phyloP scores from a whole-genome alignment of 2,329 filamentous ascomycete genomes.

The Colletotrichum tamarilloi region DNA sequence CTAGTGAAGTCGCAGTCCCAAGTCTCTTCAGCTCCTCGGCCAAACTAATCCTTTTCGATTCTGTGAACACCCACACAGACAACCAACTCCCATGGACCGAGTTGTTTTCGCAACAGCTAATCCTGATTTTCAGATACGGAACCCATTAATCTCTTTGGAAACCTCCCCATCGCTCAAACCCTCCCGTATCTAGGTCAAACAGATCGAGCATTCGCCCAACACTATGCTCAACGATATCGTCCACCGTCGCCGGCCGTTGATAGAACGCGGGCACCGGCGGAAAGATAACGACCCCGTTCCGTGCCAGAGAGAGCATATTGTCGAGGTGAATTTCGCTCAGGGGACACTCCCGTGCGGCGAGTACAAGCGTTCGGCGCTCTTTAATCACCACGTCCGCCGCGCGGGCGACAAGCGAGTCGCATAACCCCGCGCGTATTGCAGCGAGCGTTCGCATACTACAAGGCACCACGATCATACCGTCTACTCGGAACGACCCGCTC shows the following conservation, averaged over 20 bases:
- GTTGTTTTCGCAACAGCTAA: no score
- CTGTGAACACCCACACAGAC: no score
- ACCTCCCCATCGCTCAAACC: constrained; percentile 52
- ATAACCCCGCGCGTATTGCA: constrained; percentile 51
- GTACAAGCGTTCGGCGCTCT: constrained; percentile 51
- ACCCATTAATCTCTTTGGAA: no score
- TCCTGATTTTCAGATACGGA: no score
- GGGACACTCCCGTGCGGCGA: constrained; percentile 56
- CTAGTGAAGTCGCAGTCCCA: no score
- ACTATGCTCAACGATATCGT: constrained; percentile 56
- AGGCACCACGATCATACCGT: constrained; percentile 60
- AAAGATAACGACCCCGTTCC: constrained; percentile 54
- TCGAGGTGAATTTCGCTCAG: constrained; percentile 58
- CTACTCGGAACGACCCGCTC: constrained; percentile 54
- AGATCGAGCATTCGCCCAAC: constrained; percentile 58
- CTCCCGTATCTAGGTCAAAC: constrained; percentile 53
- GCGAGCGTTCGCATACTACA: constrained; percentile 62
- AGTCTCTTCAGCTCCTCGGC: no score
- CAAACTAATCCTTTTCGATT: no score
- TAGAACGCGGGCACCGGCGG: constrained; percentile 59
- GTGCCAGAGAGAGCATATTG: constrained; percentile 55
- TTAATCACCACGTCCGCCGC: constrained; percentile 60
- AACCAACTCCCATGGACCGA: no score
- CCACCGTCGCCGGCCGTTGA: constrained; percentile 48
- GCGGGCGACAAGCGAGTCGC: constrained; percentile 56